A percentile compares a stretch with the other conserved stretches of the same genome.
Evolutionary conservation across 176 grass and related monocot genomes (phyloP).

Genomic region (Oryza glaberrima): DNA sequence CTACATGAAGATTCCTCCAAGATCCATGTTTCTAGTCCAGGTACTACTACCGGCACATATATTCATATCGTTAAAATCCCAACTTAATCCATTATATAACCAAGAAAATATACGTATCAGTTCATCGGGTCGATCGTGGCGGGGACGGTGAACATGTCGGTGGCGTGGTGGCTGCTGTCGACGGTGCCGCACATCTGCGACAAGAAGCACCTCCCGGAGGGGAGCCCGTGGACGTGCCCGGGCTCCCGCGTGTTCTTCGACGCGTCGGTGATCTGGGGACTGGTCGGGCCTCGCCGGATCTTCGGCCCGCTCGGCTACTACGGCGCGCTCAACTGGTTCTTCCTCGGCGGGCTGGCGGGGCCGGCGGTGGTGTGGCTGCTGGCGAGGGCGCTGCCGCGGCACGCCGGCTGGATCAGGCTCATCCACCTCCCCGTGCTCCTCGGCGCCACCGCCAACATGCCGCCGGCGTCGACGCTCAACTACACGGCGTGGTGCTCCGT

Average conservation of each 20-base stretch:
- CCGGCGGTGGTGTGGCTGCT: constrained; percentile 69
- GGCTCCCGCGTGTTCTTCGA: constrained; percentile 85
- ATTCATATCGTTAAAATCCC: too few relatives aligned
- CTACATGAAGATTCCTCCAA: constrained; percentile 94
- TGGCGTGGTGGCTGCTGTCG: constrained; percentile 84
- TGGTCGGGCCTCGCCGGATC: constrained; percentile 86
- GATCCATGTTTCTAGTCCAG: constrained; percentile 97
- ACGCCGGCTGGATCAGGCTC: constrained; percentile 75
- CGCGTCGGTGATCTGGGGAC: constrained; percentile 93
- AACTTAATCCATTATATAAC: too few relatives aligned
- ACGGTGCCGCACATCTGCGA: constrained; percentile 82
- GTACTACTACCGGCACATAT: background rate
- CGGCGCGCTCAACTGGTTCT: constrained; percentile 82
- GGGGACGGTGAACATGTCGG: constrained; percentile 66
- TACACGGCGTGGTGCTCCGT: constrained; percentile 73
- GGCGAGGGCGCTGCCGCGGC: constrained; percentile 55
- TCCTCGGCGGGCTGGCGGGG: constrained; percentile 59
- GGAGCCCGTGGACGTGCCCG: constrained; percentile 93
- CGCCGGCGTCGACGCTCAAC: constrained; percentile 77
- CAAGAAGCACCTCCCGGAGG: constrained; percentile 53
- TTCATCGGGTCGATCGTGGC: constrained; percentile 71
- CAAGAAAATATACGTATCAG: background rate
- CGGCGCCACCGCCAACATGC: constrained; percentile 81
- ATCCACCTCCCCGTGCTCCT: constrained; percentile 84
- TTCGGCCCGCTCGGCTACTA: constrained; percentile 81